Evolutionary conservation across 257 asterid genomes (phyloP), one percentile per base, ranked within the genome.

Genomic region (Scutellaria barbata): DNA sequence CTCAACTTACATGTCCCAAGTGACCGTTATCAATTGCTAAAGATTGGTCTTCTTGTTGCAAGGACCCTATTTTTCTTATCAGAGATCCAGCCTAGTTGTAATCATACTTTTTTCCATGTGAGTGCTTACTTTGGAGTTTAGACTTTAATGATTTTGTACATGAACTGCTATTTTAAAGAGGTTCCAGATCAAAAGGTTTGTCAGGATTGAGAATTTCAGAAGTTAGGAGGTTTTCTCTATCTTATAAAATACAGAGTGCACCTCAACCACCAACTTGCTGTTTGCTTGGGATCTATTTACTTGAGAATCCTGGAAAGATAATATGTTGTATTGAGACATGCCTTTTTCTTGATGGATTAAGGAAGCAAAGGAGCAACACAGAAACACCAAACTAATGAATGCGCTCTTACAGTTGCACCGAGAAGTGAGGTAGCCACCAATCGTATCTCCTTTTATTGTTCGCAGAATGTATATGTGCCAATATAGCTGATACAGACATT

Each of bases 301-400:
- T 54, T 63, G 68, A 70, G 46, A 20, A 66, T 37, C 22, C 18
- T 51, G 42, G 50, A 71, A 7, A 45, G 50, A 53, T 62, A 37
- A 50, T 43, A 55, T 47, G 47, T 17, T 61, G 17, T 60, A 20
- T 57, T 47, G 52, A 73, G 45, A 45, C 35, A 39, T 72, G 60
- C 25, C 41, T 71, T 72, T 71, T 71, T 65, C 63, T 77, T 59
- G 65, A 22, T 80, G 14, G 41, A 42, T 68, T 72, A 79, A 95
- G 99, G 96, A 87, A 72, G 74, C 94, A 56, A 89, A 92, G 79
- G 95, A 89, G 92, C 97, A 89, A 85, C 99, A 95, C 80, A 81
- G 92, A 87, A 95, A 95, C 82, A 86, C 96, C 66, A 92, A 95
- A 78, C 85, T 95, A 74, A 62, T 95, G 83, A 87, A 79, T 76